A percentile compares a stretch with the other conserved stretches of the same genome.
phyloP scores from a whole-genome alignment of 2,329 filamentous ascomycete species.

The Amylocarpus encephaloides region DNA sequence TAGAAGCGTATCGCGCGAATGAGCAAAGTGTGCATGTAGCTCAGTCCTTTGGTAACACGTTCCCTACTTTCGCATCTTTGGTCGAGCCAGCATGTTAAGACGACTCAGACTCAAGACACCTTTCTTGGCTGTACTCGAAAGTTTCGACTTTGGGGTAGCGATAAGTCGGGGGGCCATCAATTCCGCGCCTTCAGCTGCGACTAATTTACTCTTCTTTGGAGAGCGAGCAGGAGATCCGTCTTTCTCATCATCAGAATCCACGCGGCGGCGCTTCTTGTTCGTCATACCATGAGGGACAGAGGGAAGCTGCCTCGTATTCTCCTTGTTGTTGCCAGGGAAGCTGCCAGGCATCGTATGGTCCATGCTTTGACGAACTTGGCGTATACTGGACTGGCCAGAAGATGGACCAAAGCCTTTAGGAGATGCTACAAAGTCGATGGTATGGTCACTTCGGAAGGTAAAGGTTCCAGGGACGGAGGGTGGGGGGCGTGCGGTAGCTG shows the following conservation, averaged over 20 bases:
- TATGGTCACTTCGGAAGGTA: constrained; percentile 60
- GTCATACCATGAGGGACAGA: constrained; percentile 54
- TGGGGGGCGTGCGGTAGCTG: constrained; percentile 12
- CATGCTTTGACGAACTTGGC: constrained; percentile 51
- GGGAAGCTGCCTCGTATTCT: constrained; percentile 40
- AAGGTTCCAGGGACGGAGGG: constrained; percentile 50
- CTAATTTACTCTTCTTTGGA: constrained; percentile 50
- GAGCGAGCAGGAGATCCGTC: constrained; percentile 44
- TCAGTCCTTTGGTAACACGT: not conserved
- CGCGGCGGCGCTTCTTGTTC: constrained; percentile 61
- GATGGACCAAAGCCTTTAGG: constrained; percentile 49
- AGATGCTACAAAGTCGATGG: constrained; percentile 48
- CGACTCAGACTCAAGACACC: constrained; percentile 49
- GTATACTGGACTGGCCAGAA: constrained; percentile 54
- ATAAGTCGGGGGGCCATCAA: constrained; percentile 29
- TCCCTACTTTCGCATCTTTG: constrained; percentile 47
- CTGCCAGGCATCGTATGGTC: constrained; percentile 48
- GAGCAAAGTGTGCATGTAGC: no score
- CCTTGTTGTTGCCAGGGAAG: constrained; percentile 51
- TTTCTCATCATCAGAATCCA: constrained; percentile 50
- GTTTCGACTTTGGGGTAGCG: constrained; percentile 24
- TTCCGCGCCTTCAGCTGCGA: constrained; percentile 24
- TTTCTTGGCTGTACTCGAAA: constrained; percentile 44
- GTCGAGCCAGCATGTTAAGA: constrained; percentile 54
- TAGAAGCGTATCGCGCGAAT: constrained; percentile 2